Evolutionary conservation across 2,329 filamentous ascomycete species (phyloP).

Genomic region (Nemania sp.): DNA sequence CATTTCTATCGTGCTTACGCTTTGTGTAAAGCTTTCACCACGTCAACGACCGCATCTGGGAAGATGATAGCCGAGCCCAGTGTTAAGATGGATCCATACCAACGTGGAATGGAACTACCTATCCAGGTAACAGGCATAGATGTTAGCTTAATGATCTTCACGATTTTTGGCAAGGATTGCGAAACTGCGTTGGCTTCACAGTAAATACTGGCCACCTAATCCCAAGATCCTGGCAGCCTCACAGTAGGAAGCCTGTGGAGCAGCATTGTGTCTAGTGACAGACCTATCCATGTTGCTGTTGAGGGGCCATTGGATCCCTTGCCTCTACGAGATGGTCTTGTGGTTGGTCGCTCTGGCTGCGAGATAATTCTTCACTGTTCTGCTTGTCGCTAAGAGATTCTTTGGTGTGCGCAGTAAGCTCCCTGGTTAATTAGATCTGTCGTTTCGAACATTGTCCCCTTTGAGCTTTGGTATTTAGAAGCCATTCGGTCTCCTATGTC

Average conservation of each 20-base stretch:
- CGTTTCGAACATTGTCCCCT: constrained; percentile 20
- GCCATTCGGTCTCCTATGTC: constrained; percentile 42
- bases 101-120: too few species aligned
- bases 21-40: too few species aligned
- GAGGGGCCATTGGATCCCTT: constrained; percentile 1
- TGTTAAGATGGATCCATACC: neutral
- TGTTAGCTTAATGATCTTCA: constrained; percentile 29
- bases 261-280: constrained; percentile 12
- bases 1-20: too few species aligned
- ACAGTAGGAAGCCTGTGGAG: constrained; percentile 8
- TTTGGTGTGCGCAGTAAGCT: constrained; percentile 11
- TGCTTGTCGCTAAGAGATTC: constrained; percentile 23
- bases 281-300: constrained; percentile 13
- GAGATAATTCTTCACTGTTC: constrained; percentile 29
- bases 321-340: constrained; percentile 1
- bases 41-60: neutral
- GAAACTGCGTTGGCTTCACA: constrained; percentile 35
- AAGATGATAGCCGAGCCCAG: constrained; percentile 5
- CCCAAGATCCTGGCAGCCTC: constrained; percentile 26
- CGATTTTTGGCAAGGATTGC: constrained; percentile 34
- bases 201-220: constrained; percentile 27
- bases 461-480: constrained; percentile 12
- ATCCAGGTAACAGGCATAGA: constrained; percentile 22
- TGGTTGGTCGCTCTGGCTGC: constrained; percentile 22
- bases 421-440: neutral